These are phyloP conservation scores for Tuctoria greenei DNA, from an alignment of 176 grass and related monocot genomes.

Conservation along the genomic window DNA sequence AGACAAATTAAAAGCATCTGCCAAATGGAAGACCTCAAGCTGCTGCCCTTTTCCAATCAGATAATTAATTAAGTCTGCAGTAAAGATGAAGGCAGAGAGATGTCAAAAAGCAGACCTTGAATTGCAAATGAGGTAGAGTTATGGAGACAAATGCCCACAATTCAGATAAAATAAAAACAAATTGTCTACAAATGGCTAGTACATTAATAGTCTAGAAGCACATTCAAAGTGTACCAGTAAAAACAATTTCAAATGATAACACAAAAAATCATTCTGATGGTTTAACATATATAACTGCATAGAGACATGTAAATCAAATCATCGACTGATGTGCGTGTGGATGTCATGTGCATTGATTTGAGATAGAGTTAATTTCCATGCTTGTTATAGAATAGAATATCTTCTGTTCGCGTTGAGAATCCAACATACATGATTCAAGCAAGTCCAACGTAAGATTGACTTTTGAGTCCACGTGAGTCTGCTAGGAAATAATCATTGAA, in stretches of 20 bases:
- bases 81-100: slow-evolving; percentile 22
- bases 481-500: too few relatives aligned
- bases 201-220: neutral
- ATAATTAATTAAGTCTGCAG: slow-evolving; percentile 57
- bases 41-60: slow-evolving; percentile 47
- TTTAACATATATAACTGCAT: neutral
- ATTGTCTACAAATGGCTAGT: neutral
- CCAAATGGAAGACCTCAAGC: slow-evolving; percentile 25
- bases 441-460: too few relatives aligned
- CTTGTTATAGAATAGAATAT: too few relatives aligned
- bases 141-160: neutral
- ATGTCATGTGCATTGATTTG: too few relatives aligned
- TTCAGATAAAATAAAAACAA: neutral
- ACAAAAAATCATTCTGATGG: neutral
- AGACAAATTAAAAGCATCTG: slow-evolving; percentile 34
- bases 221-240: neutral
- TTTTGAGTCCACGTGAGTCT: too few relatives aligned
- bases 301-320: neutral
- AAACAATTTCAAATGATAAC: neutral
- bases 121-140: neutral
- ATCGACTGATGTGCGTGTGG: neutral
- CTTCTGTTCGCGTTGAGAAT: too few relatives aligned
- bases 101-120: slow-evolving; percentile 22
- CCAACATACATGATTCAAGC: too few relatives aligned
- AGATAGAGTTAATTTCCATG: too few relatives aligned